Evolutionary conservation across 2,329 filamentous ascomycete genomes (phyloP).

Genomic region (Chrysoporthe austroafricana): DNA sequence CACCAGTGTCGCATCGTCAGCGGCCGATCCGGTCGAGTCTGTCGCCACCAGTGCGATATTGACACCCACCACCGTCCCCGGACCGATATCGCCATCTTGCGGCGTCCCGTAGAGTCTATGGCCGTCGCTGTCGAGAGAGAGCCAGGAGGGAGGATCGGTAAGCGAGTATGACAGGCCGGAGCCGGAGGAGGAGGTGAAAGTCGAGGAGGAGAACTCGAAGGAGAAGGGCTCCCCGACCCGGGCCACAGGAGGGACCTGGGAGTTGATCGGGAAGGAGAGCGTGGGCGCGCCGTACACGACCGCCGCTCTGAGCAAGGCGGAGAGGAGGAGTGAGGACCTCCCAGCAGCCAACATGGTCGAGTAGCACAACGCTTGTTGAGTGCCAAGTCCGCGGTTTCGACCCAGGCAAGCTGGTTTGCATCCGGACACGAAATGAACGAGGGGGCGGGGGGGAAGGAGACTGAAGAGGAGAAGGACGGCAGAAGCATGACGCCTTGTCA

Average conservation of each 20-base stretch:
- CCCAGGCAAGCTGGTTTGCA: slow-evolving; percentile 9
- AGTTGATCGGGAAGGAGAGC: slow-evolving; percentile 75
- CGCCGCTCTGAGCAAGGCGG: slow-evolving; percentile 39
- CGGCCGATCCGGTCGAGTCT: slow-evolving; percentile 65
- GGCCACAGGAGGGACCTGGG: slow-evolving; percentile 81
- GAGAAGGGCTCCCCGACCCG: slow-evolving; percentile 68
- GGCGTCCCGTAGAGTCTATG: slow-evolving; percentile 76
- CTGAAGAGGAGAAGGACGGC: slow-evolving; percentile 7
- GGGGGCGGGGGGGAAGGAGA: not conserved
- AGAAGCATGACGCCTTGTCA: slow-evolving; percentile 21
- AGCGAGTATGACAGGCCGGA: slow-evolving; percentile 69
- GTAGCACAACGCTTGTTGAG: slow-evolving; percentile 21
- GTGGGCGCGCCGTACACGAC: slow-evolving; percentile 43
- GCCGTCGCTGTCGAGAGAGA: slow-evolving; percentile 68
- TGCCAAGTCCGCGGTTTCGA: slow-evolving; percentile 16
- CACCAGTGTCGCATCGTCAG: slow-evolving; percentile 71
- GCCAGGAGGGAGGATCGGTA: slow-evolving; percentile 69
- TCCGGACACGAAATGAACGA: slow-evolving; percentile 7
- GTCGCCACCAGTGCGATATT: slow-evolving; percentile 71
- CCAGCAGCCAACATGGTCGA: slow-evolving; percentile 25
- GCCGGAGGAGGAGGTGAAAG: slow-evolving; percentile 65
- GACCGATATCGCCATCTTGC: slow-evolving; percentile 49
- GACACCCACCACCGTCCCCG: slow-evolving; percentile 59
- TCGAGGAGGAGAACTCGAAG: slow-evolving; percentile 73
- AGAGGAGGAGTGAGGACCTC: slow-evolving; percentile 29